phyloP scores from a whole-genome alignment of 2,329 filamentous ascomycete species.

The Cladophialophora exuberans region DNA sequence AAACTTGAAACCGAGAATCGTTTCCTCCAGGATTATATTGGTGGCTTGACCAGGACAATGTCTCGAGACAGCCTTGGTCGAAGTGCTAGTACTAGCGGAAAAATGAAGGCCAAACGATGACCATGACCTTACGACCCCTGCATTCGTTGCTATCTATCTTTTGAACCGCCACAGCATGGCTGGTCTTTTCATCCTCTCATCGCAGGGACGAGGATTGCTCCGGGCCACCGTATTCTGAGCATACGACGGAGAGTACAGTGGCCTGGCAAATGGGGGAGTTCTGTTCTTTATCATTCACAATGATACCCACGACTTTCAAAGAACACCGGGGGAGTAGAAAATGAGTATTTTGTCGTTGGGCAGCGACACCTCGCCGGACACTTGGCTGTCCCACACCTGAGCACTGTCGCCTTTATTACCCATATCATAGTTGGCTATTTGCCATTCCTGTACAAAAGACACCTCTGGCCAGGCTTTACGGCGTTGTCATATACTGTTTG shows the following conservation, averaged over 20 bases:
- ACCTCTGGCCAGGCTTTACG: slow-evolving; percentile 1
- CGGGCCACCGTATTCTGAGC: slow-evolving; percentile 2
- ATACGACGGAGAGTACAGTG: slow-evolving; percentile 6
- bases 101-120: slow-evolving; percentile 32
- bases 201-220: slow-evolving; percentile 8
- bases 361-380: not conserved
- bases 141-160: slow-evolving; percentile 9
- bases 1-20: slow-evolving; percentile 97
- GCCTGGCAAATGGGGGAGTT: slow-evolving; percentile 1
- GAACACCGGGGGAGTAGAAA: slow-evolving; percentile 6
- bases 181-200: not conserved
- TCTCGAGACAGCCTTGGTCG: slow-evolving; percentile 52
- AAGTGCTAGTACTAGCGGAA: slow-evolving; percentile 30
- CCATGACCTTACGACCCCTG: slow-evolving; percentile 14
- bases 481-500: not conserved
- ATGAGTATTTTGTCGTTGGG: not conserved
- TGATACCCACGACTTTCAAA: slow-evolving; percentile 22
- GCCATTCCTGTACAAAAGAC: slow-evolving; percentile 14
- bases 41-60: slow-evolving; percentile 82
- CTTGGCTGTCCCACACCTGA: not conserved
- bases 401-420: not conserved
- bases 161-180: slow-evolving; percentile 1
- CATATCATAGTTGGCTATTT: not conserved
- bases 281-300: slow-evolving; percentile 11
- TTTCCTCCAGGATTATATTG: slow-evolving; percentile 97